These are phyloP conservation scores for Pichia terricola DNA, from an alignment of 1,139 yeast genomes.

Conservation along the genomic window DNA sequence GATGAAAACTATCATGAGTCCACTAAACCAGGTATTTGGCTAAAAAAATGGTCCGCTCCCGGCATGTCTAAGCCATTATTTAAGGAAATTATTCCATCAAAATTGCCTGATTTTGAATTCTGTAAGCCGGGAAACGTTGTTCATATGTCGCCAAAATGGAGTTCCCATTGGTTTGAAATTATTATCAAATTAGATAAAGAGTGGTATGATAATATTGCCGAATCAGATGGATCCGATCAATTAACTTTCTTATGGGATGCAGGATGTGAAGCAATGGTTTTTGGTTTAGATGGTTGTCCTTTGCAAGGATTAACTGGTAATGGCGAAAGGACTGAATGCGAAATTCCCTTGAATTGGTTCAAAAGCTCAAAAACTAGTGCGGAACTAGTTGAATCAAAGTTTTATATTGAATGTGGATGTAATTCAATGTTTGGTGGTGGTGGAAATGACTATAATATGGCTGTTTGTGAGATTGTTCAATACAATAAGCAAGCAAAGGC, in stretches of 20 bases:
- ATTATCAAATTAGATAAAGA: constrained; percentile 49
- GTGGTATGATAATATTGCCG: constrained; percentile 33
- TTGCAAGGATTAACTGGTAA: constrained; percentile 82
- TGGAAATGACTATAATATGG: constrained; percentile 50
- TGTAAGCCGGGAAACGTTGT: constrained; percentile 66
- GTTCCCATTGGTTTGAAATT: constrained; percentile 87
- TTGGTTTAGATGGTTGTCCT: constrained; percentile 56
- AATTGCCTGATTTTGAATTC: constrained; percentile 42
- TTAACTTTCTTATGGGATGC: constrained; percentile 70
- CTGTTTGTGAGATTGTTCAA: constrained; percentile 66
- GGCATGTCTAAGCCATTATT: constrained; percentile 69
- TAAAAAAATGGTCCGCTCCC: constrained; percentile 59
- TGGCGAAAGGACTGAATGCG: constrained; percentile 70
- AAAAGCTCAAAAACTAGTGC: constrained; percentile 14
- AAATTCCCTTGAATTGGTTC: constrained; percentile 48
- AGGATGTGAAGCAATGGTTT: constrained; percentile 76
- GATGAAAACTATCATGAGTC: constrained; percentile 12
- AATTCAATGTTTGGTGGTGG: constrained; percentile 87
- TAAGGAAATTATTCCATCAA: constrained; percentile 48
- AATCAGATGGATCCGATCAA: constrained; percentile 26
- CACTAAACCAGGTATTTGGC: constrained; percentile 31
- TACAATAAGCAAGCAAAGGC: constrained; percentile 78
- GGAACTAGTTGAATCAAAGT: constrained; percentile 30
- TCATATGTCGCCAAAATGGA: constrained; percentile 79
- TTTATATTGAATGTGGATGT: constrained; percentile 84